Base-by-base conservation (phyloP, 371 early-diverging fungal genomes). In the Lichtheimia corymbifera region DNA sequence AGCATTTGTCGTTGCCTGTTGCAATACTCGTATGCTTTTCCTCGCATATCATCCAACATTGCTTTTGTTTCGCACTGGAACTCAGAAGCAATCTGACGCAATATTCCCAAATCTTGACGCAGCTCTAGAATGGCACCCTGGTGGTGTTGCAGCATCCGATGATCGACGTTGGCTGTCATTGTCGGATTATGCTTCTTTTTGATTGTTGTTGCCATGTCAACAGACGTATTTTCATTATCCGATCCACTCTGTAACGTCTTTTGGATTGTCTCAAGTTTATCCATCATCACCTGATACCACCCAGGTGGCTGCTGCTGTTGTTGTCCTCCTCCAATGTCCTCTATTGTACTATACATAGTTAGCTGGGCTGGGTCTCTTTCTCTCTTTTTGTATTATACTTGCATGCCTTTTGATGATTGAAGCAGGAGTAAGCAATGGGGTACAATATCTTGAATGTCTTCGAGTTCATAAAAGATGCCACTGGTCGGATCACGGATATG, bases 381-480 rank as follows among this genome's bases (percentile, higher is more conserved):
- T 28, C 7, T 28, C 28, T 28, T 7, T 28, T 28, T 18, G 45
- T 15, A 47, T n/a, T 47, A 9, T 47, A 47, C n/a, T 22, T 22
- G 47, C 47, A 47, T 47, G 22, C 47, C 47, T n/a, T 47, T 47
- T 30, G 20, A 17, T 24, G 42, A 18, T 40, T 11, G 24, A 15
- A 59, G 15, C 25, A 30, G 2, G 15, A 62, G 18, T 42, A 62
- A 27, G 14, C 41, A 50, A 59, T 56, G 52, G 12, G 79, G 70
- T 45, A 61, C 65, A 47, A 89, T 79, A 35, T 88, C 87, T 2
- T 53, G 42, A 55, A 83, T 49, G 50, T 87, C 82, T 62, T 87
- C 88, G 17, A 89, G 77, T 50, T 87, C 87, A 54, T 89, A 87
- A 18, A 79, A 75, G 56, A 86, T 74, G 28, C 72, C 66, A 4